Base-by-base conservation (phyloP, 1,284 basidiomycete genomes). In the Papiliotrema terrestris region DNA sequence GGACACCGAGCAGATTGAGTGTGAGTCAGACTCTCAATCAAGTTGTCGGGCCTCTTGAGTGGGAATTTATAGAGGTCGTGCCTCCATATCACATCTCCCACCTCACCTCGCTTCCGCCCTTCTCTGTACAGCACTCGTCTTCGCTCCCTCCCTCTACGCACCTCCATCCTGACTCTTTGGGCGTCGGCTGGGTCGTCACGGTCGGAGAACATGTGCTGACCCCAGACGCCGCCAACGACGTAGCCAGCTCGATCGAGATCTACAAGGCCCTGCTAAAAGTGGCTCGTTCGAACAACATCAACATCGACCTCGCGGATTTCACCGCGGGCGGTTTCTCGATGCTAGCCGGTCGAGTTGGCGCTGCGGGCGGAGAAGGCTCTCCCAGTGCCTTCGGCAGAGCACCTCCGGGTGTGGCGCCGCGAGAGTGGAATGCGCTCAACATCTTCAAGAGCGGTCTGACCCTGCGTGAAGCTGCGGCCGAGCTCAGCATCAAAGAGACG, bases 191-290 rank as follows among this genome's bases (percentile, higher is more conserved):
- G n/a, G n/a, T n/a, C n/a, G n/a, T n/a, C n/a, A n/a, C n/a, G n/a
- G n/a, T n/a, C n/a, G n/a, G n/a, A n/a, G n/a, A n/a, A n/a, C n/a
- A n/a, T n/a, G n/a, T n/a, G 35, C 22, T 32, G 20, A 42, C 11
- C 8, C 1, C 49, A 78, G 77, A 79, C 46, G 77, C 73, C 2
- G 75, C 74, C 13, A 75, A 79, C 61, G 78, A 79, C 58, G 77
- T 77, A 4, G 75, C 68, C 45, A 65, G 70, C 8, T 67, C 69
- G 2, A 54, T 74, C 5, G 62, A 73, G 9, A 59, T 78, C 39
- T 74, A 65, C 58, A 44, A 58, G 2, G 45, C 32, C 6, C 52
- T 74, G 2, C 26, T 49, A 14, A 19, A 38, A 2, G 36, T 68
- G 0, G 66, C 60, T 1, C 25, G 58, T 45, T 54, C 64, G 9